These are phyloP conservation scores for Saccharomycopsis oosterbeekiorum DNA, from an alignment of 805 yeast genomes.

Conservation along the genomic window DNA sequence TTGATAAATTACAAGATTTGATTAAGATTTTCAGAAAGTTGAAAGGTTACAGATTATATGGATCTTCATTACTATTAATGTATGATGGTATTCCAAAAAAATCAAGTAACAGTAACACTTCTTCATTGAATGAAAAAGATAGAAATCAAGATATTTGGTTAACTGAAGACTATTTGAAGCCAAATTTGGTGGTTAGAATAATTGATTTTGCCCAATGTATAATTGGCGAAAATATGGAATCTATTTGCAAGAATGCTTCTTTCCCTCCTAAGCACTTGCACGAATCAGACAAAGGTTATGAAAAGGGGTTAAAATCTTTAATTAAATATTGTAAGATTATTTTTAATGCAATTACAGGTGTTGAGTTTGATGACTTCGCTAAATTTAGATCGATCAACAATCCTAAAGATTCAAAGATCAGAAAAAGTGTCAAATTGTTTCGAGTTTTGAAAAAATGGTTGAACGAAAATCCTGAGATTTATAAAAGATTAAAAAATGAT, in stretches of 20 bases:
- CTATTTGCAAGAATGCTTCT: constrained; percentile 27
- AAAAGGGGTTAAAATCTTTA: constrained; percentile 72
- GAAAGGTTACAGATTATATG: constrained; percentile 79
- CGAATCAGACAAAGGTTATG: constrained; percentile 70
- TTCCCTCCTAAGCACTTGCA: constrained; percentile 66
- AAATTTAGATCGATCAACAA: background rate
- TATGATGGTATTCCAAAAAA: constrained; percentile 55
- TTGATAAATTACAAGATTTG: constrained; percentile 51
- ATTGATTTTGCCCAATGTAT: constrained; percentile 96
- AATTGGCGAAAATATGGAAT: constrained; percentile 40
- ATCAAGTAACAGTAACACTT: constrained; percentile 3
- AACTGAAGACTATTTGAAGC: constrained; percentile 18
- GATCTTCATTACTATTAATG: constrained; percentile 79
- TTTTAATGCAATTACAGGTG: constrained; percentile 45
- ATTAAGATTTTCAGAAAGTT: constrained; percentile 44
- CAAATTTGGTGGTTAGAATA: constrained; percentile 41
- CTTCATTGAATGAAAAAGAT: constrained; percentile 15
- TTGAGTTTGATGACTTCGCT: constrained; percentile 23
- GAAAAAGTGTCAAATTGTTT: background rate
- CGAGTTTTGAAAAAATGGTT: constrained; percentile 6
- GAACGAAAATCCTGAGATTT: constrained; percentile 5
- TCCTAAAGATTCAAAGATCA: background rate
- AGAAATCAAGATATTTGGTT: constrained; percentile 18
- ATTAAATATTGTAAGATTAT: constrained; percentile 54
- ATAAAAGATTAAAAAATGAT: constrained; percentile 17